A percentile compares a stretch with the other conserved stretches of the same genome.
Evolutionary conservation across 1,284 basidiomycete genomes (phyloP).

Genomic region (Rhizoctonia solani): DNA sequence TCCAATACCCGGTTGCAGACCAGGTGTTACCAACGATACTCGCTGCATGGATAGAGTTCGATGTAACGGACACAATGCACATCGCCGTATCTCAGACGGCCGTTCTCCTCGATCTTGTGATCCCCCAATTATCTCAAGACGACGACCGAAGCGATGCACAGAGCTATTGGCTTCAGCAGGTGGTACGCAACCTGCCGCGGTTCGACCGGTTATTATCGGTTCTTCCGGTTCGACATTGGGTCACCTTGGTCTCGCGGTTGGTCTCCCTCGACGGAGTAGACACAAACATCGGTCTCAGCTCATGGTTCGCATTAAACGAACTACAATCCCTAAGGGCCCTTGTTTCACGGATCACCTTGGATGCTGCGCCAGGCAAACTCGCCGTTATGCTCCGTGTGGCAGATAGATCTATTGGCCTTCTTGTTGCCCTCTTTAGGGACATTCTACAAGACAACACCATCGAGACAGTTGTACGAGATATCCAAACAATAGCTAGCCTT

Average conservation of each 20-base stretch:
- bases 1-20: constrained; percentile 35
- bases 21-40: constrained; percentile 52
- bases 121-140: too few species aligned
- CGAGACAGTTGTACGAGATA: constrained; percentile 23
- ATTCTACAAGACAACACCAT: not conserved
- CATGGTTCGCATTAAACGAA: constrained; percentile 22
- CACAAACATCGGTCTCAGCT: not conserved
- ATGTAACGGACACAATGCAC: constrained; percentile 1
- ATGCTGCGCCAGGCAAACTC: constrained; percentile 13
- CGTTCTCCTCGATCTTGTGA: constrained; percentile 57
- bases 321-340: not conserved
- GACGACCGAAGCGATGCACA: constrained; percentile 41
- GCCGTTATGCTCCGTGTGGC: constrained; percentile 26
- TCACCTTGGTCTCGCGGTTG: not conserved
- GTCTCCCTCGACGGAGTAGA: constrained; percentile 8
- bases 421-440: not conserved
- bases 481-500: constrained; percentile 7
- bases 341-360: constrained; percentile 5
- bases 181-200: constrained; percentile 59
- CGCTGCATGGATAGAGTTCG: constrained; percentile 1
- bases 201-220: constrained; percentile 41
- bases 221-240: constrained; percentile 6
- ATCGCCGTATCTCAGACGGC: constrained; percentile 20
- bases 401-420: constrained; percentile 13
- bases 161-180: constrained; percentile 54